phyloP scores from a whole-genome alignment of 352 stramenopile genomes.

The Saprolegnia diclina region DNA sequence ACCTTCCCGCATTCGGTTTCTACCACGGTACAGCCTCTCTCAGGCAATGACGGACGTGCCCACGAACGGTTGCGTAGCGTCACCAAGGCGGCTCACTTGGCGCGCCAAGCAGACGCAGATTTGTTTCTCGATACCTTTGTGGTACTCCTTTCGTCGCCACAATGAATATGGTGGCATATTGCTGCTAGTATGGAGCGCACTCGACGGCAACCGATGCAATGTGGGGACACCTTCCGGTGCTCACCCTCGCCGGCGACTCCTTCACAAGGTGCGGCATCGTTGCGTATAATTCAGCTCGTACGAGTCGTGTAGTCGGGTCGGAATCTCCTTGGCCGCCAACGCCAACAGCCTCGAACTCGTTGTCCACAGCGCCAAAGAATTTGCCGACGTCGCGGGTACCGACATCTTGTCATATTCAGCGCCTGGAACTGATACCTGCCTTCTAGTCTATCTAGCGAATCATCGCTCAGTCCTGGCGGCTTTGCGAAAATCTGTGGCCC shows the following conservation, averaged over 20 bases:
- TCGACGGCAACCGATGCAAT: constrained; percentile 88
- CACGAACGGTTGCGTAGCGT: constrained; percentile 33
- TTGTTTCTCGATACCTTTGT: constrained; percentile 91
- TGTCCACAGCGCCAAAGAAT: constrained; percentile 43
- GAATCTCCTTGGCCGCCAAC: constrained; percentile 44
- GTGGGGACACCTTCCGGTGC: constrained; percentile 74
- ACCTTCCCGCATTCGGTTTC: constrained; percentile 46
- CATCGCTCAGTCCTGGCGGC: too few relatives aligned
- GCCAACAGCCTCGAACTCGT: constrained; percentile 35
- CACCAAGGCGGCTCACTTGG: constrained; percentile 71
- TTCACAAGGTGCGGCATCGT: constrained; percentile 43
- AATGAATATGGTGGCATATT: too few relatives aligned
- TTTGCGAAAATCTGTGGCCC: constrained; percentile 29
- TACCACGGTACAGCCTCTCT: constrained; percentile 36
- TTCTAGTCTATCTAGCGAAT: too few relatives aligned
- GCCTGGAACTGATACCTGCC: too few relatives aligned
- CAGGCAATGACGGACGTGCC: background rate
- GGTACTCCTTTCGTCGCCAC: constrained; percentile 31
- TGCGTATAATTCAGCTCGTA: background rate
- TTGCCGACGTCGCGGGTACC: constrained; percentile 50
- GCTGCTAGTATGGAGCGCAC: constrained; percentile 86
- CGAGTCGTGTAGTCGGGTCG: constrained; percentile 38
- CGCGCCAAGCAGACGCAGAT: constrained; percentile 56
- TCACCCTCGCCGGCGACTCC: constrained; percentile 70
- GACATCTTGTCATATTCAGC: too few relatives aligned